These are phyloP conservation scores for Austropuccinia psidii DNA, from an alignment of 1,284 basidiomycete species.

Conservation along the genomic window DNA sequence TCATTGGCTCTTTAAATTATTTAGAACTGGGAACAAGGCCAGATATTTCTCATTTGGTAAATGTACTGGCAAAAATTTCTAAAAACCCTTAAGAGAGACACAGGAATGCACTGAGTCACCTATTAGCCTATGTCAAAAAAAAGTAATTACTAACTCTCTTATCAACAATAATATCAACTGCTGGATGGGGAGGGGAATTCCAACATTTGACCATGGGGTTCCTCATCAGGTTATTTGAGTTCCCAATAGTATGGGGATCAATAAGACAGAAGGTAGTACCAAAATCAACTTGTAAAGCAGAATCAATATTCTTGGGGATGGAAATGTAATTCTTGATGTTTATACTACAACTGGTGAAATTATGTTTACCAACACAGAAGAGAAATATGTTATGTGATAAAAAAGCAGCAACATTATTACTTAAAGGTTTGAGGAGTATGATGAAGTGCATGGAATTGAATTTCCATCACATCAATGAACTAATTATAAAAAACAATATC, in stretches of 20 bases:
- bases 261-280: no score
- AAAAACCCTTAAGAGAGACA: background rate
- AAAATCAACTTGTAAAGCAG: background rate
- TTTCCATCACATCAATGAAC: conserved; percentile 3
- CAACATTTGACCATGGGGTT: background rate
- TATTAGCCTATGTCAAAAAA: no score
- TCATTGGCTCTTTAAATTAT: background rate
- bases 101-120: background rate
- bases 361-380: no score
- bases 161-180: no score
- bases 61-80: background rate
- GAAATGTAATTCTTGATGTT: background rate
- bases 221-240: background rate
- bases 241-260: background rate
- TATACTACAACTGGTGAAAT: background rate
- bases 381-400: conserved; percentile 25
- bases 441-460: background rate
- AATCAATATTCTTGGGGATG: background rate
- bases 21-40: no score
- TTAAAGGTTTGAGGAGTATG: background rate
- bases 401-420: background rate
- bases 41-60: no score
- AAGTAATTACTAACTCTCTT: background rate
- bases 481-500: background rate
- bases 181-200: background rate